Base-by-base conservation (phyloP, 805 yeast genomes). In the Spathaspora boniae region DNA sequence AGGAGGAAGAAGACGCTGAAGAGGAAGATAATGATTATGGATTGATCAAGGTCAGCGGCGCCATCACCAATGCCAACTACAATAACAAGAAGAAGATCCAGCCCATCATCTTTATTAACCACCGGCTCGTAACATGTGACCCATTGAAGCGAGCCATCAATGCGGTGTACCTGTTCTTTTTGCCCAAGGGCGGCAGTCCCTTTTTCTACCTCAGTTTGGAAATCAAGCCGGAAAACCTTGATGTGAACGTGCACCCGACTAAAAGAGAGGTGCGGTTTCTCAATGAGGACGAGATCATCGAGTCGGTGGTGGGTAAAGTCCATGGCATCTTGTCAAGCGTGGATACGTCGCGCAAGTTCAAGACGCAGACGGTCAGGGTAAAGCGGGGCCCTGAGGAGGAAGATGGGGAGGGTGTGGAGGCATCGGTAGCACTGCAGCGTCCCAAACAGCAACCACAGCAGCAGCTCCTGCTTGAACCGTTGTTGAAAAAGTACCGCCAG, bases 181-280 rank as follows among this genome's bases (percentile, higher is more conserved):
- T 91, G 14, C 96, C 97, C 0, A 85, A 82, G 46, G 94, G 94
- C 0, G 52, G 47, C 33, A 76, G 71, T 45, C 82, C 95, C 0
- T 93, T 93, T 53, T 70, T 86, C 1, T 93, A 88, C 56, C 40
- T 93, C 34, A 70, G 85, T 31, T 54, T 93, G n/a, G 63, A 64
- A 14, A 76, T 93, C 2, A 64, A 70, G 16, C 85, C 96, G 1
- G 61, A 60, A 22, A 80, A 81, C 41, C 70, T 93, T 6, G 98
- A 93, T 55, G 98, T 93, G 11, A 93, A 93, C 53, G 81, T 93
- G 9, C 98, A 93, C 53, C 98, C 98, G 0, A 91, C 98, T 0
- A 93, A 93, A 48, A 72, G 91, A 40, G 97, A 91, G 49, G 97
- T 93, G 2, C 57, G 94, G 28, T 88, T 93, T 53, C 61, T 93